Evolutionary conservation across 495 filamentous ascomycete species (phyloP).

Genomic region (Jackrogersella minutella): DNA sequence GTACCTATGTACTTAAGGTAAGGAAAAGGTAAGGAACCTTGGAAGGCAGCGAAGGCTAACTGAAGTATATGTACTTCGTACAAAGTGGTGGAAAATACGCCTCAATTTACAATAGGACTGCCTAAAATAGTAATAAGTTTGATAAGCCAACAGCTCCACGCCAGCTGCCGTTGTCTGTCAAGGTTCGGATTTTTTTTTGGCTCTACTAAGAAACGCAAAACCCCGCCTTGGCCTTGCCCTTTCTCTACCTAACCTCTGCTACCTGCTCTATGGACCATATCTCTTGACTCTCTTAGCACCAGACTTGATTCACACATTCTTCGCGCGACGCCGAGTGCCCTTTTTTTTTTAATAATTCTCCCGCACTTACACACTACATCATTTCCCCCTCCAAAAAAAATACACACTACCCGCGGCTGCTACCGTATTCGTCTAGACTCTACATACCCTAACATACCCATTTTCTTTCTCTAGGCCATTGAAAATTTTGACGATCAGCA

Average conservation of each 20-base stretch:
- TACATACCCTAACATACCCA: slow-evolving; percentile 6
- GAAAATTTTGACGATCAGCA: slow-evolving; percentile 39
- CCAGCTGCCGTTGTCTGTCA: slow-evolving; percentile 15
- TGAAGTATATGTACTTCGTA: background rate
- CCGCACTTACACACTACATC: slow-evolving; percentile 42
- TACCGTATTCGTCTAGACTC: slow-evolving; percentile 35
- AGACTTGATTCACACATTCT: slow-evolving; percentile 31
- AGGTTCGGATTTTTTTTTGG: slow-evolving; percentile 15
- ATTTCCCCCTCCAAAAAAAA: slow-evolving; percentile 32
- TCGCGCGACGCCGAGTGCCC: slow-evolving; percentile 39
- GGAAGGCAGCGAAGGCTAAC: too few relatives aligned
- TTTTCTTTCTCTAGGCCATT: slow-evolving; percentile 30
- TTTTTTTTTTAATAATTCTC: slow-evolving; percentile 35
- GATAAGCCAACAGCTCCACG: slow-evolving; percentile 3
- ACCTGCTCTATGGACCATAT: background rate
- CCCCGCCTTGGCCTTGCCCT: slow-evolving; percentile 30
- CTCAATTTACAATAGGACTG: slow-evolving; percentile 5
- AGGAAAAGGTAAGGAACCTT: too few relatives aligned
- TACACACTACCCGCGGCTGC: slow-evolving; percentile 28
- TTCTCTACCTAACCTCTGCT: slow-evolving; percentile 19
- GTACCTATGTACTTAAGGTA: background rate
- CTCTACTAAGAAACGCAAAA: slow-evolving; percentile 19
- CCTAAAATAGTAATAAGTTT: slow-evolving; percentile 9
- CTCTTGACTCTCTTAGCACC: slow-evolving; percentile 13
- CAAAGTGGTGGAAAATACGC: too few relatives aligned